phyloP scores from a whole-genome alignment of 164 flowering plant genomes.

The Santalum album region DNA sequence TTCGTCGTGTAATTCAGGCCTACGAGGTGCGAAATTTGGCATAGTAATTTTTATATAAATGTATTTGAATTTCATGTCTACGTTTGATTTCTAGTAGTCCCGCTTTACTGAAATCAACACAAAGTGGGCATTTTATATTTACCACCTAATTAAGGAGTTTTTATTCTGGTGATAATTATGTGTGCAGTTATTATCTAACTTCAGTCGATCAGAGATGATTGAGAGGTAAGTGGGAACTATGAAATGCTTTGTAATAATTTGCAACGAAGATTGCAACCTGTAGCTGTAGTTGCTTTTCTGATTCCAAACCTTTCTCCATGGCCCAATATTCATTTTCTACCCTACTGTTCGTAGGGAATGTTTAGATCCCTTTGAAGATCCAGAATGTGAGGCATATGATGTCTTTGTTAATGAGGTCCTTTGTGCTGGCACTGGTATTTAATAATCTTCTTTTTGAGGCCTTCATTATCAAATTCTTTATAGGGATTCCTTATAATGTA shows the following conservation, averaged over 20 bases:
- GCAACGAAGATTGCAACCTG: too few relatives aligned
- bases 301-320: background rate
- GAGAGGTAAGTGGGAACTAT: slow-evolving; percentile 27
- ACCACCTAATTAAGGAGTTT: background rate
- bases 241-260: background rate
- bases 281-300: background rate
- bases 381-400: slow-evolving; percentile 90
- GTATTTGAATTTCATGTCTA: too few relatives aligned
- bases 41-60: too few relatives aligned
- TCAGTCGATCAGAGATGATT: slow-evolving; percentile 20
- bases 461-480: background rate
- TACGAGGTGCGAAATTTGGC: slow-evolving; percentile 45
- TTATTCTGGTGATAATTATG: background rate
- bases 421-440: slow-evolving; percentile 78
- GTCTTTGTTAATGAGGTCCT: slow-evolving; percentile 72
- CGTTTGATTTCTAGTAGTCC: too few relatives aligned
- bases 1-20: slow-evolving; percentile 72
- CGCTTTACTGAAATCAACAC: too few relatives aligned
- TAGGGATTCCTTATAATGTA: too few relatives aligned
- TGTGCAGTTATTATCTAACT: slow-evolving; percentile 31
- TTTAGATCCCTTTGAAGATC: slow-evolving; percentile 84
- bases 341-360: slow-evolving; percentile 42
- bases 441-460: background rate
- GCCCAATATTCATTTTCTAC: background rate
- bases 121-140: background rate